Base-by-base conservation (phyloP, 768 basidiomycete species). In the Lactifluus hygrophoroides region DNA sequence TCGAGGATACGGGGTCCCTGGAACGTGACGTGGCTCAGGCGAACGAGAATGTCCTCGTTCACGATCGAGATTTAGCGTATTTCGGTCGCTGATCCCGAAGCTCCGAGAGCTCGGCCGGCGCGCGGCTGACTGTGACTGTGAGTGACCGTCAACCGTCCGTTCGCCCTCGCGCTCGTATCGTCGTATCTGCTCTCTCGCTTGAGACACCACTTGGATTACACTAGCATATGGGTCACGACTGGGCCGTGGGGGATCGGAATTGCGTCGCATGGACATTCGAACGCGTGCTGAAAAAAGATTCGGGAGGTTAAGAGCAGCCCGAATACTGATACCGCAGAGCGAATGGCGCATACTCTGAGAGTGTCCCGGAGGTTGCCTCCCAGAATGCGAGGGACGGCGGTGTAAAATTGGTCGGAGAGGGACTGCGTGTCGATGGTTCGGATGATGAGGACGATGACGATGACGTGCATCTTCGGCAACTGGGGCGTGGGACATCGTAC, bases 381-480 rank as follows among this genome's bases (percentile, higher is more conserved):
- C 48, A 10, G 50, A 11, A 5, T 51, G 59, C 11, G 35, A 46
- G 14, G 48, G 30, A 17, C 44, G 59, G 2, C 54, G 59, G 11
- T 38, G 43, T 46, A 60, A 21, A 56, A 60, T 60, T 11, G 59
- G 43, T 51, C 59, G 59, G 42, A 17, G 59, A 19, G 59, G 59
- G 11, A 56, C 30, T 2, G 59, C 59, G 30, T 60, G 48, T 27
- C 59, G 59, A 46, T 60, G 59, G 30, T 60, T 60, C n/a, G 59
- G 58, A 45, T 55, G 58, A 40, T 56, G 58, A 0, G 45, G 45
- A 48, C 30, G 49, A 34, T 51, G 37, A 40, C 25, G 59, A 13
- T 56, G 42, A 40, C 46, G 23, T 17, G 28, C 27, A 16, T 56
- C 59, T 44, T 55, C 47, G 19, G 21, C 23, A 25, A 32, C 47